Percentiles rank a stretch among this genome's conserved stretches.
These are phyloP conservation scores for Pestalotiopsis sp. DNA, from an alignment of 2,329 filamentous ascomycete genomes.

Conservation along the genomic window DNA sequence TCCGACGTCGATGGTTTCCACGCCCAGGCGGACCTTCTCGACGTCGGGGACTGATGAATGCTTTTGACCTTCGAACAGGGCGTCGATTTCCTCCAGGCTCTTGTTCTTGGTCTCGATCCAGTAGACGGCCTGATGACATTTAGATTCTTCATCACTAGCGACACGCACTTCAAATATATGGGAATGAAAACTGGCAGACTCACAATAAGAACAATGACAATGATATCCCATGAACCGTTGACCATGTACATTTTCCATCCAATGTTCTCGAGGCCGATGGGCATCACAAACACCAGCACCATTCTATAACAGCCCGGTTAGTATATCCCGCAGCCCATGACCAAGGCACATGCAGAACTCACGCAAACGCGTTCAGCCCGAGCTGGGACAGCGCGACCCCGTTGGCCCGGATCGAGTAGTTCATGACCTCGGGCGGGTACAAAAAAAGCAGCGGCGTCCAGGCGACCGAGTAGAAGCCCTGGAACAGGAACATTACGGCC, in stretches of 20 bases:
- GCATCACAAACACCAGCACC: conserved; percentile 42
- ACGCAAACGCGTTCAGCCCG: conserved; percentile 32
- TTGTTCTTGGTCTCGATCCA: conserved; percentile 42
- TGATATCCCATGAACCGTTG: conserved; percentile 45
- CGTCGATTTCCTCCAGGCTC: conserved; percentile 38
- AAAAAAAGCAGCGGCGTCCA: conserved; percentile 51
- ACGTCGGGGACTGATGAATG: conserved; percentile 14
- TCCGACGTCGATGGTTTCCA: conserved; percentile 6
- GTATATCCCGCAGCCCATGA: not conserved
- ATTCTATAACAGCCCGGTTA: conserved; percentile 26
- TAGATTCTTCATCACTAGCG: not conserved
- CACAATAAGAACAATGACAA: conserved; percentile 40
- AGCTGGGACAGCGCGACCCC: conserved; percentile 42
- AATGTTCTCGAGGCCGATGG: conserved; percentile 43
- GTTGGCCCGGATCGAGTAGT: conserved; percentile 51
- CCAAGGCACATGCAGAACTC: conserved; percentile 4
- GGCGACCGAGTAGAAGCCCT: conserved; percentile 51
- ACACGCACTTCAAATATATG: not conserved
- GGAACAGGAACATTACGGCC: conserved; percentile 52
- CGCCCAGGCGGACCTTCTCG: conserved; percentile 10
- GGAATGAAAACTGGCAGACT: conserved; percentile 15
- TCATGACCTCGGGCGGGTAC: conserved; percentile 52
- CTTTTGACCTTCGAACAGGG: conserved; percentile 14
- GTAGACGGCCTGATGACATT: conserved; percentile 25
- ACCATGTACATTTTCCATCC: conserved; percentile 51